These are phyloP conservation scores for Conticribra weissflogii DNA, from an alignment of 108 stramenopile species.

Conservation along the genomic window DNA sequence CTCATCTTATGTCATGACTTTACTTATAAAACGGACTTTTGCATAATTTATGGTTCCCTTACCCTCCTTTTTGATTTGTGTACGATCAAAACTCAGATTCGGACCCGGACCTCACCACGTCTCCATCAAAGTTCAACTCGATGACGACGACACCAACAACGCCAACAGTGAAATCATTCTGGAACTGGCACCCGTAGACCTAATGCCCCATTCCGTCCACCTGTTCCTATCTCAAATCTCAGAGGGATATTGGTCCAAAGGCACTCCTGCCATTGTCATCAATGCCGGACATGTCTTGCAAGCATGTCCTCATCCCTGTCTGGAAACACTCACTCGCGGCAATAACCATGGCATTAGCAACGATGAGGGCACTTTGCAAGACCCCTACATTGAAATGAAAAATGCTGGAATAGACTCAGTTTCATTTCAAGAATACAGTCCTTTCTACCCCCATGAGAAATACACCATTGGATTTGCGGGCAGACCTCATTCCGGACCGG, in stretches of 20 bases:
- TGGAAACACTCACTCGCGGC: constrained; percentile 40
- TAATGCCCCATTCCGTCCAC: constrained; percentile 58
- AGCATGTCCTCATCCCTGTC: constrained; percentile 78
- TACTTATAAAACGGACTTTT: not conserved
- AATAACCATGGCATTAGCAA: constrained; percentile 20
- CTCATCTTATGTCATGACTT: not conserved
- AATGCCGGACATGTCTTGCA: constrained; percentile 88
- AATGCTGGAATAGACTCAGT: constrained; percentile 53
- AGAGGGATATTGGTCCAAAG: constrained; percentile 61
- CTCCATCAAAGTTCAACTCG: constrained; percentile 33
- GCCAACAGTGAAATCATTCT: constrained; percentile 28
- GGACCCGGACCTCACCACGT: constrained; percentile 45
- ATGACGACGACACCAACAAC: constrained; percentile 16
- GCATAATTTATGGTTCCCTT: too few species aligned
- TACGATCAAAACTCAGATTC: constrained; percentile 34
- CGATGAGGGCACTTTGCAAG: constrained; percentile 26
- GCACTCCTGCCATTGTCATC: constrained; percentile 69
- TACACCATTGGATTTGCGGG: constrained; percentile 89
- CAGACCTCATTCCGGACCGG: constrained; percentile 88
- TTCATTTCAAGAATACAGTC: constrained; percentile 87
- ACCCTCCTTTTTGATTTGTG: too few species aligned
- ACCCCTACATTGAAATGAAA: constrained; percentile 53
- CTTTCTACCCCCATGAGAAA: constrained; percentile 68
- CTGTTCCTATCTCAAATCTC: constrained; percentile 57
- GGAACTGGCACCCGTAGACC: constrained; percentile 36